Evolutionary conservation across 2,329 filamentous ascomycete genomes (phyloP).

Genomic region (Zasmidium angulare): DNA sequence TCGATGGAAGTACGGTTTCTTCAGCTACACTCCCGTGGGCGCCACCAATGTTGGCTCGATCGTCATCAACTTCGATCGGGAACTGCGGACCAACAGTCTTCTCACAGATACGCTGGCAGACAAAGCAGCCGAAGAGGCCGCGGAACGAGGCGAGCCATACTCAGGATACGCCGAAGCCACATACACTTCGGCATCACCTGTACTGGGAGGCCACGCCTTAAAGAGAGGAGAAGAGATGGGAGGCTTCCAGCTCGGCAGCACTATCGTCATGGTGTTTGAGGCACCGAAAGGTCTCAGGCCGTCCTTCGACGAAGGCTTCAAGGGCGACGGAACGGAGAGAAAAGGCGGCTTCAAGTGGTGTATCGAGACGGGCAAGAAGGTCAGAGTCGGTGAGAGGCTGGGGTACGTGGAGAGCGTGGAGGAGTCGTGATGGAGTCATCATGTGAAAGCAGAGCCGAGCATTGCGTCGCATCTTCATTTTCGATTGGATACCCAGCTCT

Average conservation of each 20-base stretch:
- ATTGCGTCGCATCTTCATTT: not conserved
- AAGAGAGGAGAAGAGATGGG: constrained; percentile 95
- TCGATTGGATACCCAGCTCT: constrained; percentile 5
- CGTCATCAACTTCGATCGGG: constrained; percentile 92
- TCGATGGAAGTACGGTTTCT: constrained; percentile 96
- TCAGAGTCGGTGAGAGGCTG: constrained; percentile 85
- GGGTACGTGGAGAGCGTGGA: constrained; percentile 66
- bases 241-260: constrained; percentile 92
- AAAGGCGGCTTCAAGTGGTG: constrained; percentile 79
- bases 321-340: constrained; percentile 47
- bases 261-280: constrained; percentile 94
- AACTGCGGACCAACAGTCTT: constrained; percentile 88
- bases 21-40: constrained; percentile 91
- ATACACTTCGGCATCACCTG: constrained; percentile 72
- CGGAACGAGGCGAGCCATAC: constrained; percentile 74
- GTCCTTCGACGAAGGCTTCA: constrained; percentile 61
- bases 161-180: constrained; percentile 91
- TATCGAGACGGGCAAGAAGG: constrained; percentile 80
- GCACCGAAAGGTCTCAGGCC: constrained; percentile 67
- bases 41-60: constrained; percentile 98
- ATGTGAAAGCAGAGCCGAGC: constrained; percentile 9
- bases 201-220: constrained; percentile 80
- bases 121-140: constrained; percentile 76
- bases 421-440: not conserved
- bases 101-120: constrained; percentile 92